Evolutionary conservation across 2,329 filamentous ascomycete genomes (phyloP), one percentile per base, ranked within the genome.

Genomic region (Hypoxylon sp.): DNA sequence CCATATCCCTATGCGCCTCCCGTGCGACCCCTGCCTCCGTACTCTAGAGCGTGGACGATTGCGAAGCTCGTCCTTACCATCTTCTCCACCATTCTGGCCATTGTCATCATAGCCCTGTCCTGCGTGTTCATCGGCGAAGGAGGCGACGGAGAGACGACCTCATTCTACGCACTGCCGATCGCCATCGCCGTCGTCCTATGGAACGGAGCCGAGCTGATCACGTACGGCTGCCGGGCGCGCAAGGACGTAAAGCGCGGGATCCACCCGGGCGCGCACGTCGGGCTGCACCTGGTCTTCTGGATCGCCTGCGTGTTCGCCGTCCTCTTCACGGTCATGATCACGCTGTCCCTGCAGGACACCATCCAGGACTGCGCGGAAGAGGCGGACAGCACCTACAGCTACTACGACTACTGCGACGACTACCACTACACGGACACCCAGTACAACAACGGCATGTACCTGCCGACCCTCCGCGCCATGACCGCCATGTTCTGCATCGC

Each of bases 401-500:
- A 39, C 32, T 56, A 41, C 22, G 58, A 54, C 20, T 71, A 70
- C 55, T 71, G 69, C 66, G 49, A 64, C 28, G 47, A 44, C 28
- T 62, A 68, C 47, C 63, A 54, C 19, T 41, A 59, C 19, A 41
- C 22, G 11, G 52, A 47, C 37, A 22, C 22, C 6, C 15, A 20
- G 10, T 64, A 67, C 55, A 34, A 46, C 20, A 53, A 61, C 34
- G 46, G 43, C 44, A 55, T 51, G 44, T 66, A 74, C 56, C 19
- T 73, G 17, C 69, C 71, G 0, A 54, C 62, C 88, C 88, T 46
- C 71, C 70, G 64, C 32, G 69, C 70, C 26, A 30, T 97, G 26
- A 83, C 97, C 69, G 86, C 89, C 4, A 91, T 98, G 72, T 87
- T 92, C 32, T 90, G 87, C 22, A 79, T 90, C 41, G 91, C 93